These are phyloP conservation scores for Ophiostoma tasmaniense DNA, from an alignment of 2,329 filamentous ascomycete species.

Conservation along the genomic window DNA sequence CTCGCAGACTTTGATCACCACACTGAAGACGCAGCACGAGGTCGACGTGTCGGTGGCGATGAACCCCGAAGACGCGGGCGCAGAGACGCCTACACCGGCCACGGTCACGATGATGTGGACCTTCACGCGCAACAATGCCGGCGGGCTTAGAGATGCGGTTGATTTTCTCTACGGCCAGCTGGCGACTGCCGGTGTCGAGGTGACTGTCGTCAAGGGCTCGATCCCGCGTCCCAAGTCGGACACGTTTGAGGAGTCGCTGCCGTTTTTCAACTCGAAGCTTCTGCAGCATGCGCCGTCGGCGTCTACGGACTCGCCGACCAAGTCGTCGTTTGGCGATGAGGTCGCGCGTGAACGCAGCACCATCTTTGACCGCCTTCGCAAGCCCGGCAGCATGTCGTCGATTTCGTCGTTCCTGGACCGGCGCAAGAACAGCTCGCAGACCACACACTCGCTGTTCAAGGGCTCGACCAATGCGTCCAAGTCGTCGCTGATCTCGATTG, in stretches of 20 bases:
- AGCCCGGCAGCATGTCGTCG: conserved; percentile 88
- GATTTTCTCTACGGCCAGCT: conserved; percentile 85
- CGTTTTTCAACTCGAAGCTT: conserved; percentile 94
- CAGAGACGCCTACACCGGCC: conserved; percentile 35
- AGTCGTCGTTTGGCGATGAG: conserved; percentile 73
- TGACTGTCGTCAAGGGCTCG: conserved; percentile 79
- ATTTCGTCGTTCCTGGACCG: conserved; percentile 94
- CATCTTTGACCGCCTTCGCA: conserved; percentile 88
- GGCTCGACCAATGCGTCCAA: conserved; percentile 86
- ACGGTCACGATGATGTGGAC: conserved; percentile 61
- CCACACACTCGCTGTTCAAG: conserved; percentile 81
- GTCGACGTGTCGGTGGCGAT: conserved; percentile 64
- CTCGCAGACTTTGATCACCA: conserved; percentile 66
- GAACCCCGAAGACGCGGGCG: conserved; percentile 40
- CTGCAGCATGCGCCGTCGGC: conserved; percentile 83
- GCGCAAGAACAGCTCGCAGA: conserved; percentile 87
- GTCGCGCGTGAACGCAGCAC: conserved; percentile 68
- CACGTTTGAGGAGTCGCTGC: conserved; percentile 93
- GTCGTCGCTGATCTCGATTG: conserved; percentile 89
- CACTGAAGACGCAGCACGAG: conserved; percentile 85
- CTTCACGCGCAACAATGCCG: conserved; percentile 95
- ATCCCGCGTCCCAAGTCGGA: conserved; percentile 98
- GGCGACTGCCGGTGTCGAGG: conserved; percentile 81
- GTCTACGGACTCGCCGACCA: conserved; percentile 80
- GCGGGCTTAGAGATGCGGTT: conserved; percentile 88